Evolutionary conservation across 2,329 filamentous ascomycete genomes (phyloP).

Genomic region (Chaetomiaceae sp.): DNA sequence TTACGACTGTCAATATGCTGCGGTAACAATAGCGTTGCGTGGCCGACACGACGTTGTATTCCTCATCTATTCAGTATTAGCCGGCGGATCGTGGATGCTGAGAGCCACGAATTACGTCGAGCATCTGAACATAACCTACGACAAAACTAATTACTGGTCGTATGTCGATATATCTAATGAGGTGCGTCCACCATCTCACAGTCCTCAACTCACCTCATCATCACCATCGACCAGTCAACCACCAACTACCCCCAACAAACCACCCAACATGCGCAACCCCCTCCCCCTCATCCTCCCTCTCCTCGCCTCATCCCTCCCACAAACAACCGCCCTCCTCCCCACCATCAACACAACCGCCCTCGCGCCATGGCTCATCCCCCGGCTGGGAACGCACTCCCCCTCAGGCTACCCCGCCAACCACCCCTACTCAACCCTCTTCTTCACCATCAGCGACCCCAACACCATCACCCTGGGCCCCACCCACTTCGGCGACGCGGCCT

Average conservation of each 20-base stretch:
- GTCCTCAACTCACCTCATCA: background rate
- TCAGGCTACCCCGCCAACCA: constrained; percentile 25
- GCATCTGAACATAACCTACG: background rate
- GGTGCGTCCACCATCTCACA: too few species aligned
- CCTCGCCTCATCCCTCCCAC: too few species aligned
- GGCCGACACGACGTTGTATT: constrained; percentile 6
- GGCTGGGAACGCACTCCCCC: constrained; percentile 24
- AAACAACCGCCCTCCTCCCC: background rate
- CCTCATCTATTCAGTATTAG: background rate
- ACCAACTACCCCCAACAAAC: background rate
- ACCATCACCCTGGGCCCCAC: constrained; percentile 20
- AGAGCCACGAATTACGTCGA: background rate
- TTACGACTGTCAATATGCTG: background rate
- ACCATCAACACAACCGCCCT: background rate
- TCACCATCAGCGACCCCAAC: constrained; percentile 28
- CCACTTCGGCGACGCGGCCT: constrained; percentile 13
- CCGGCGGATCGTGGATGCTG: background rate
- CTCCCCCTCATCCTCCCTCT: background rate
- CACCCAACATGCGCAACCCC: background rate
- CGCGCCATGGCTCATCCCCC: constrained; percentile 26
- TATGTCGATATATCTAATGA: too few species aligned
- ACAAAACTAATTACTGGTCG: too few species aligned
- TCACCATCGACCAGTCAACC: background rate
- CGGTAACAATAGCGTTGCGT: constrained; percentile 9
- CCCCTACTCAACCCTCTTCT: constrained; percentile 20